Evolutionary conservation across 163 green algal species (phyloP).

Genomic region (Trebouxia gelatinosa): DNA sequence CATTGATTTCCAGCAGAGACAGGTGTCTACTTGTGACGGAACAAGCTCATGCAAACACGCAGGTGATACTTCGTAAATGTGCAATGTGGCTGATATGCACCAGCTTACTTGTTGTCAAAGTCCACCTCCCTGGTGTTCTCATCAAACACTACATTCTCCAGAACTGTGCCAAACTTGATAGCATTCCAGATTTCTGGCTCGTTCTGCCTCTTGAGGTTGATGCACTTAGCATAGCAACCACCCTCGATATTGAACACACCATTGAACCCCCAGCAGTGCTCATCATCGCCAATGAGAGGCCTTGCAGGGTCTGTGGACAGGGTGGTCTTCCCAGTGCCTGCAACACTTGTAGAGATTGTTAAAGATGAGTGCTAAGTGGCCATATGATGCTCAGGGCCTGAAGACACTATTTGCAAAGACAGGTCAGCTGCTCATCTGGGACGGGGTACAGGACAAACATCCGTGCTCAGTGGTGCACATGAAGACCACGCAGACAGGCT

Average conservation of each 20-base stretch:
- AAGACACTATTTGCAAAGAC: too few species aligned
- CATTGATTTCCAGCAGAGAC: too few species aligned
- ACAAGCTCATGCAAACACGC: too few species aligned
- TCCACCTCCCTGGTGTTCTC: conserved; percentile 78
- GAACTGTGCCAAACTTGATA: conserved; percentile 83
- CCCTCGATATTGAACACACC: conserved; percentile 99
- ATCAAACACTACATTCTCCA: conserved; percentile 96
- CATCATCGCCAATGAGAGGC: conserved; percentile 93
- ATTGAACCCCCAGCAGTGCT: conserved; percentile 91
- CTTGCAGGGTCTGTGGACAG: conserved; percentile 84
- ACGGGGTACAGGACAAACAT: too few species aligned
- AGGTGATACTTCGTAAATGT: neutral
- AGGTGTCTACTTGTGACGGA: too few species aligned
- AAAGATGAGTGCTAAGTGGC: neutral
- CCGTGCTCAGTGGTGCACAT: too few species aligned
- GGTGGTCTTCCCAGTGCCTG: conserved; percentile 96
- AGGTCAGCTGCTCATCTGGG: too few species aligned
- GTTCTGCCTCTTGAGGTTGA: conserved; percentile 74
- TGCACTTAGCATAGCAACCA: conserved; percentile 99
- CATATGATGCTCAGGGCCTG: too few species aligned
- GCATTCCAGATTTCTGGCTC: conserved; percentile 91
- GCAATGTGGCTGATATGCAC: neutral
- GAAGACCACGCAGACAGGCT: too few species aligned
- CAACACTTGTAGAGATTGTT: neutral
- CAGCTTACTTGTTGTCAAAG: conserved; percentile 47